phyloP scores from a whole-genome alignment of 2,329 filamentous ascomycete genomes.

The Aspergillus sp. region DNA sequence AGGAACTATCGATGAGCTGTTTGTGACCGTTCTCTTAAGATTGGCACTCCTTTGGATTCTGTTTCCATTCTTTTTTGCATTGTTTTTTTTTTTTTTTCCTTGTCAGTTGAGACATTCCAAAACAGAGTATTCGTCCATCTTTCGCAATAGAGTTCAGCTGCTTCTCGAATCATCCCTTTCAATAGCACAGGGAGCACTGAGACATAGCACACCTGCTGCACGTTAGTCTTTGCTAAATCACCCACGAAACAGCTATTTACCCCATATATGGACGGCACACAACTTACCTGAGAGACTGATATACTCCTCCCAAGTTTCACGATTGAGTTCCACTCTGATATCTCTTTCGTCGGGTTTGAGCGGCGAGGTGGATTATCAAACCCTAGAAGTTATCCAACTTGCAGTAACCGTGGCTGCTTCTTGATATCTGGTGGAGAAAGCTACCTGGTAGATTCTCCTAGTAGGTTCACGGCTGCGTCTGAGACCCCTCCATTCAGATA shows the following conservation, averaged over 20 bases:
- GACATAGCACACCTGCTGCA: conserved; percentile 7
- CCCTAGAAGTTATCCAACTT: background rate
- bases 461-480: conserved; percentile 16
- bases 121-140: background rate
- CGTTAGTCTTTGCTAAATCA: background rate
- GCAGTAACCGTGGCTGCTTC: background rate
- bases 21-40: background rate
- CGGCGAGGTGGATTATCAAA: background rate
- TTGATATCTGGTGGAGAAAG: background rate
- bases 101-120: conserved; percentile 7
- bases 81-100: background rate
- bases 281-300: background rate
- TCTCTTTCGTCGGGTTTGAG: background rate
- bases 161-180: conserved; percentile 12
- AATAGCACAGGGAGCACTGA: conserved; percentile 8
- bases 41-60: background rate
- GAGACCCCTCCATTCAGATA: conserved; percentile 25
- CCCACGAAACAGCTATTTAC: background rate
- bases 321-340: background rate
- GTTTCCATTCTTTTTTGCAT: background rate
- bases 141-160: conserved; percentile 1
- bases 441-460: background rate
- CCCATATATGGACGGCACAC: conserved; percentile 1
- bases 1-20: background rate
- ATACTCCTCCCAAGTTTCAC: background rate